Conservation (phyloP, 495 filamentous ascomycete species). For the Penicillium antarcticum region DNA sequence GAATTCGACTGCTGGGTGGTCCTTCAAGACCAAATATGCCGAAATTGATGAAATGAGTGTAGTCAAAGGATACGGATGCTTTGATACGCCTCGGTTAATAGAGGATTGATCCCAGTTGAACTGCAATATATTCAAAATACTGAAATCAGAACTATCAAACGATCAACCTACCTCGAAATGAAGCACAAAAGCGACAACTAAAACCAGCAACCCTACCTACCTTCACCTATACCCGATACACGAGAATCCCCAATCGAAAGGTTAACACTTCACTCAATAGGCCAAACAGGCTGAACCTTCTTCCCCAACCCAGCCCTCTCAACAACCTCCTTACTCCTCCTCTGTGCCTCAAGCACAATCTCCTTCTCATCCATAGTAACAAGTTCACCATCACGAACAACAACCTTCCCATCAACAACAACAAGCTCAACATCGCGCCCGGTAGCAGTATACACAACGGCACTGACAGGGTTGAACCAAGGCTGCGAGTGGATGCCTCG, state of each 20-base stretch:
- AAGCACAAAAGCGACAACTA: too few species aligned
- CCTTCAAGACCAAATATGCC: constrained; percentile 77
- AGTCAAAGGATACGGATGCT: constrained; percentile 81
- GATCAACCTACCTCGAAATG: too few species aligned
- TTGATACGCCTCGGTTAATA: constrained; percentile 72
- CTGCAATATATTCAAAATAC: too few species aligned
- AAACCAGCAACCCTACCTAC: too few species aligned
- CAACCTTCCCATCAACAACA: constrained; percentile 43
- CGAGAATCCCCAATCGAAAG: too few species aligned
- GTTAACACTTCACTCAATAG: constrained; percentile 13
- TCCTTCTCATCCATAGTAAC: constrained; percentile 33
- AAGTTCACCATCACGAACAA: constrained; percentile 36
- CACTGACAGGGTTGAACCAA: constrained; percentile 41
- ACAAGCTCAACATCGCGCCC: constrained; percentile 47
- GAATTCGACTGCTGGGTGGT: constrained; percentile 71
- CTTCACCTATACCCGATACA: too few species aligned
- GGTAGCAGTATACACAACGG: constrained; percentile 46
- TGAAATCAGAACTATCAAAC: too few species aligned
- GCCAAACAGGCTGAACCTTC: constrained; percentile 39
- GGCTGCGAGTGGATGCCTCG: constrained; percentile 32
- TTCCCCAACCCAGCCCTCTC: constrained; percentile 36
- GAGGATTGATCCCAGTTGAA: neutral
- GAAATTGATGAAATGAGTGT: constrained; percentile 84
- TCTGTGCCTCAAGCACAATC: constrained; percentile 32
- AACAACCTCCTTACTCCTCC: constrained; percentile 38